Evolutionary conservation across 257 asterid species (phyloP).

Genomic region (Gentiana dahurica): DNA sequence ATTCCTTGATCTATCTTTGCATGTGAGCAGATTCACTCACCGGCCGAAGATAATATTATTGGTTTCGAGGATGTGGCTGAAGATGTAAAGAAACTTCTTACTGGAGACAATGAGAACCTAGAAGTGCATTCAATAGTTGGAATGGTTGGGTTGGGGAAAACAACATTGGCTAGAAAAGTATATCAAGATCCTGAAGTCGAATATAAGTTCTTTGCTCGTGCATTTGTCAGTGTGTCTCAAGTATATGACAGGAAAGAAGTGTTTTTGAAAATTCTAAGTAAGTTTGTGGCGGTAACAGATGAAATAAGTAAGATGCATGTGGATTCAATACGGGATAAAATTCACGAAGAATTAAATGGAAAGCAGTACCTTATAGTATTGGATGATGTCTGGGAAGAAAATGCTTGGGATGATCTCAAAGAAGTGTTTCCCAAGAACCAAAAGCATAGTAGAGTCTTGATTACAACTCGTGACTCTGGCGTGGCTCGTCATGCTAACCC

Average conservation of each 20-base stretch:
- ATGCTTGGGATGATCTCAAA: constrained; percentile 23
- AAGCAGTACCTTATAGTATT: constrained; percentile 33
- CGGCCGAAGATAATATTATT: too few relatives aligned
- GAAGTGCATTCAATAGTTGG: constrained; percentile 1
- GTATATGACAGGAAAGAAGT: not conserved
- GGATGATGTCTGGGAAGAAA: constrained; percentile 32
- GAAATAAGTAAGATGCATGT: not conserved
- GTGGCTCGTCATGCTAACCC: constrained; percentile 25
- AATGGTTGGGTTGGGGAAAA: constrained; percentile 1
- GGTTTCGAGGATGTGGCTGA: too few relatives aligned
- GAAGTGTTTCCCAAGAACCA: constrained; percentile 25
- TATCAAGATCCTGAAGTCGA: not conserved
- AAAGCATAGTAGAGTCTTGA: constrained; percentile 33
- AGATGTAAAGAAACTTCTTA: too few relatives aligned
- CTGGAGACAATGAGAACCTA: not conserved
- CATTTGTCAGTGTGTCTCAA: constrained; percentile 6
- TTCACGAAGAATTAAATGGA: constrained; percentile 11
- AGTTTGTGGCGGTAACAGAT: too few relatives aligned
- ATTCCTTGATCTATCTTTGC: too few relatives aligned
- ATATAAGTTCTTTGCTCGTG: not conserved
- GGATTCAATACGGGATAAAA: not conserved
- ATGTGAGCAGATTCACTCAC: too few relatives aligned
- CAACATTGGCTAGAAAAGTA: not conserved
- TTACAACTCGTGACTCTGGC: constrained; percentile 27
- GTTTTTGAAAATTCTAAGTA: not conserved